These are phyloP conservation scores for Colletotrichum sp. DNA, from an alignment of 2,329 filamentous ascomycete species.

Conservation along the genomic window DNA sequence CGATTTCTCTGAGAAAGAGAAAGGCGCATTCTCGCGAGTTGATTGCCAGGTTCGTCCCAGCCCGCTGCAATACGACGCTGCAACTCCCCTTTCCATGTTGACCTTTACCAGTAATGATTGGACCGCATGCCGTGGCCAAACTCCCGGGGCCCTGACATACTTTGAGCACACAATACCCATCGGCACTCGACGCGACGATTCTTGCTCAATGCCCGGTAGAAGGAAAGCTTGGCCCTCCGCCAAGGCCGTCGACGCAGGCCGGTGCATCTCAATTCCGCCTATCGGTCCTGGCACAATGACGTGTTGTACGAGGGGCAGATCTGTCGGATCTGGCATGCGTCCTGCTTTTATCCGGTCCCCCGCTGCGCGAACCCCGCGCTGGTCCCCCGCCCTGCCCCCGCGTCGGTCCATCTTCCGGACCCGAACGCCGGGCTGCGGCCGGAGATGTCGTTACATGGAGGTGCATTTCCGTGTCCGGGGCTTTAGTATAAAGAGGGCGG, in stretches of 20 bases:
- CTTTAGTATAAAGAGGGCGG: not conserved
- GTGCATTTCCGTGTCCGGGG: not conserved
- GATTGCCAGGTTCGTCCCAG: not conserved
- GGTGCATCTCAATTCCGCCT: conserved; percentile 14
- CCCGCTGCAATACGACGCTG: not conserved
- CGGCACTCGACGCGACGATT: not conserved
- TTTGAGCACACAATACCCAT: not conserved
- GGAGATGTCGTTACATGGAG: not conserved
- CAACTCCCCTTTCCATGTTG: not conserved
- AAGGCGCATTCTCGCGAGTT: not conserved
- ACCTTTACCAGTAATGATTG: not conserved
- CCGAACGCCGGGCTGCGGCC: not conserved
- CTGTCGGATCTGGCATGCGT: not conserved
- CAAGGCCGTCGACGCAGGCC: not conserved
- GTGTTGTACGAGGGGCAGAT: not conserved
- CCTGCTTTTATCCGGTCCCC: conserved; percentile 3
- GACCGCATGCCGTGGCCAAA: not conserved
- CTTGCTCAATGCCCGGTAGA: not conserved
- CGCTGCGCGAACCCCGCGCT: conserved; percentile 4
- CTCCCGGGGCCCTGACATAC: not conserved
- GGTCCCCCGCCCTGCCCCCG: not conserved
- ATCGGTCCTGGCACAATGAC: not conserved
- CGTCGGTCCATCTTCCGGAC: not conserved
- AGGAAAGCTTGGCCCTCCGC: not conserved
- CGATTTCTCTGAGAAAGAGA: not conserved